Percentiles rank a stretch among this genome's conserved stretches.
Conservation (phyloP, 768 basidiomycete genomes). For the Hypsizygus marmoreus region DNA sequence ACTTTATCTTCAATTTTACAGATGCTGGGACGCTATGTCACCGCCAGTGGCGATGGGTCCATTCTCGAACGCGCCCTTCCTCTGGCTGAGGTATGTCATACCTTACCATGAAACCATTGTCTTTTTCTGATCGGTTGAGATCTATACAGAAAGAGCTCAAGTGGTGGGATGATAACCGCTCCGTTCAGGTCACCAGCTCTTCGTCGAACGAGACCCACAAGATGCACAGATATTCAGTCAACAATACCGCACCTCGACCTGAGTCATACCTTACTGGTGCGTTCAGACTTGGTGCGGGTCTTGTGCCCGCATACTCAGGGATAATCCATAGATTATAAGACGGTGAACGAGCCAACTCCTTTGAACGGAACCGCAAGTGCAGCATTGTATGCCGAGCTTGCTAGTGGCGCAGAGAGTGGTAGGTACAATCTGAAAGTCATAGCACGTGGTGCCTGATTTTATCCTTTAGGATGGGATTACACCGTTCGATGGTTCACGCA, state of each 20-base stretch:
- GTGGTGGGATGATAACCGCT: conserved; percentile 84
- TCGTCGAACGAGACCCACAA: conserved; percentile 66
- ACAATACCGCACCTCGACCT: conserved; percentile 84
- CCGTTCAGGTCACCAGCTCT: conserved; percentile 65
- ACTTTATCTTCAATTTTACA: conserved; percentile 24
- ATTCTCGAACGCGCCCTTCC: conserved; percentile 83
- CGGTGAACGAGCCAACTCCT: conserved; percentile 69
- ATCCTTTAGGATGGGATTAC: conserved; percentile 48
- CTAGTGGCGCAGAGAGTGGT: conserved; percentile 85
- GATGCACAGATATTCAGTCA: conserved; percentile 75
- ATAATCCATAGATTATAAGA: conserved; percentile 63
- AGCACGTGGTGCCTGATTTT: too few relatives aligned
- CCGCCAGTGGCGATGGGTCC: conserved; percentile 66
- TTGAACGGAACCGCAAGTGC: conserved; percentile 62
- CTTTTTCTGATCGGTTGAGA: neutral
- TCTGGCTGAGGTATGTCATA: conserved; percentile 64
- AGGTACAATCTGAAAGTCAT: conserved; percentile 26
- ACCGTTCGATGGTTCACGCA: conserved; percentile 50
- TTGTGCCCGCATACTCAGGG: neutral
- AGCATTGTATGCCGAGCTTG: conserved; percentile 83
- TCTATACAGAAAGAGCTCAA: conserved; percentile 64
- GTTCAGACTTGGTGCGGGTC: conserved; percentile 10
- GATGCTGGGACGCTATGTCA: conserved; percentile 91
- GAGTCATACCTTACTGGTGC: conserved; percentile 74
- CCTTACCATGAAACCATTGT: neutral